Evolutionary conservation across 2,329 filamentous ascomycete species (phyloP).

Genomic region (Fusarium gaditjirri): DNA sequence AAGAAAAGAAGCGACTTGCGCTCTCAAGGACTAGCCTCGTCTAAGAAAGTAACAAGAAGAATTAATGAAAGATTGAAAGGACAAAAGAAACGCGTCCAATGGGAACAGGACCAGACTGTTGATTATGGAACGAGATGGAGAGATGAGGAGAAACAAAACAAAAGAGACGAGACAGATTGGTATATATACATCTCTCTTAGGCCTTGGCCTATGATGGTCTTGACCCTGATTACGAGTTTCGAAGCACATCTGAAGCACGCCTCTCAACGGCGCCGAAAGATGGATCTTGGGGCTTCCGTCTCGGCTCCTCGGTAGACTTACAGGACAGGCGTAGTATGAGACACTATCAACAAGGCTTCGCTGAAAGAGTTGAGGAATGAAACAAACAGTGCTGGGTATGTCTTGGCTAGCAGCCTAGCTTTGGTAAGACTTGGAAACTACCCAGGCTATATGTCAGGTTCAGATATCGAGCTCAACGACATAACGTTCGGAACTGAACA

Average conservation of each 20-base stretch:
- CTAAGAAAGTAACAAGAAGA: slow-evolving; percentile 30
- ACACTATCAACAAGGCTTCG: slow-evolving; percentile 21
- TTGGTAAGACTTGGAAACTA: slow-evolving; percentile 13
- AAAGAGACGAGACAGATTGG: slow-evolving; percentile 50
- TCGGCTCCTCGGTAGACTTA: slow-evolving; percentile 26
- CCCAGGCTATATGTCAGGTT: slow-evolving; percentile 18
- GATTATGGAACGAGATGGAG: slow-evolving; percentile 37
- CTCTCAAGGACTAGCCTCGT: slow-evolving; percentile 48
- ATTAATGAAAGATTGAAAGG: slow-evolving; percentile 40
- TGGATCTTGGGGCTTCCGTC: slow-evolving; percentile 40
- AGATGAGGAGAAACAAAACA: slow-evolving; percentile 34
- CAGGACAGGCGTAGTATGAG: slow-evolving; percentile 31
- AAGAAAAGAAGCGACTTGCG: slow-evolving; percentile 45
- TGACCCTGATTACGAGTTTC: slow-evolving; percentile 20
- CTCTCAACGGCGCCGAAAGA: slow-evolving; percentile 10
- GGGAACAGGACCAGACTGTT: slow-evolving; percentile 39
- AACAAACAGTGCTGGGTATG: slow-evolving; percentile 27
- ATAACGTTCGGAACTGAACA: neutral
- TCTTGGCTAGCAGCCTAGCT: slow-evolving; percentile 10
- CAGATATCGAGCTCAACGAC: neutral
- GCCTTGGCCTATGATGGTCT: neutral
- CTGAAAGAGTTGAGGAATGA: slow-evolving; percentile 19
- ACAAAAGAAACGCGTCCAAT: slow-evolving; percentile 44
- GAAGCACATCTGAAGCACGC: slow-evolving; percentile 45
- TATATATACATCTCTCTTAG: neutral